Evolutionary conservation across 2,329 filamentous ascomycete species (phyloP).

Genomic region (Sporothrix euskadiensis): DNA sequence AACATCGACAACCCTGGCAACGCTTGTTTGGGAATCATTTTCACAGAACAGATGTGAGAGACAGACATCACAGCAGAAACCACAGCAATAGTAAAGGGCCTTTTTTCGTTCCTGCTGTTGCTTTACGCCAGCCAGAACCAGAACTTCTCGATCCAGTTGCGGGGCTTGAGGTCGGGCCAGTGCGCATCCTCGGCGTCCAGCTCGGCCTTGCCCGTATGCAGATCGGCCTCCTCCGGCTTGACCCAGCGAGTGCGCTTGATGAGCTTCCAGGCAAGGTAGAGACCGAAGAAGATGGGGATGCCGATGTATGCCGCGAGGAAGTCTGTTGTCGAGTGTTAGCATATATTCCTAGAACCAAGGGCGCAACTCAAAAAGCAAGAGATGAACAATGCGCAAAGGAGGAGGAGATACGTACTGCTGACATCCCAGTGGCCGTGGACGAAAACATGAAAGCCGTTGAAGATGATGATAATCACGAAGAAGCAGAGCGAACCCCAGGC

Average conservation of each 20-base stretch:
- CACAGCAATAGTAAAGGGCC: too few species aligned
- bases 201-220: constrained; percentile 61
- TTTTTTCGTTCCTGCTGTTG: not conserved
- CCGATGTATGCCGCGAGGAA: constrained; percentile 69
- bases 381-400: not conserved
- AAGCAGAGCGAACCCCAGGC: constrained; percentile 64
- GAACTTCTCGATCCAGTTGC: constrained; percentile 52
- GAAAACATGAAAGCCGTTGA: constrained; percentile 73
- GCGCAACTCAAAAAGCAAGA: constrained; percentile 26
- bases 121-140: constrained; percentile 51
- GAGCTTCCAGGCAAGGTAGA: constrained; percentile 64
- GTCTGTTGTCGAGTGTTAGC: constrained; percentile 62
- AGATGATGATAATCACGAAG: constrained; percentile 69
- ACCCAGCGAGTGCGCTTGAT: constrained; percentile 44
- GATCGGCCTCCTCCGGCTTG: constrained; percentile 54
- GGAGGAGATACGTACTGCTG: constrained; percentile 21
- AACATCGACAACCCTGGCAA: not conserved
- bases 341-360: constrained; percentile 52
- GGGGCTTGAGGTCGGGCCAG: constrained; percentile 46
- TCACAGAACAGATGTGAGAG: not conserved
- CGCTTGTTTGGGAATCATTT: not conserved
- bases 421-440: constrained; percentile 50
- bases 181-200: constrained; percentile 50
- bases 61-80: not conserved
- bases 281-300: constrained; percentile 59